Percentiles rank a stretch among this genome's conserved stretches.
Evolutionary conservation across 169 alveolate genomes (phyloP).

Genomic region (Plasmodium vinckei): DNA sequence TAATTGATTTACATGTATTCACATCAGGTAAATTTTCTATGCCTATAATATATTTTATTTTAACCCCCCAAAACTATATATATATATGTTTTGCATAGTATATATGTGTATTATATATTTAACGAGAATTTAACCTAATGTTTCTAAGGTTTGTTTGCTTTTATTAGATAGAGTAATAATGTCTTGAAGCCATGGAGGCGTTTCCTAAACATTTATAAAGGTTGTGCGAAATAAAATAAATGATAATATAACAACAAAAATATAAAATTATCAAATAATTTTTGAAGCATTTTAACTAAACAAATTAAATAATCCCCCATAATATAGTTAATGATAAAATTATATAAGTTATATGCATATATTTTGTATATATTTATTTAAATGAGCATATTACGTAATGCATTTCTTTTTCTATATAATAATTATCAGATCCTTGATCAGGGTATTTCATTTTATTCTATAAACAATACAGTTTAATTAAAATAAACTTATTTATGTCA

Average conservation of each 20-base stretch:
- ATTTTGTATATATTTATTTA: neutral
- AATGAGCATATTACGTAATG: constrained; percentile 25
- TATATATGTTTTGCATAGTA: neutral
- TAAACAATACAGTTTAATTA: neutral
- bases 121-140: constrained; percentile 34
- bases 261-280: neutral
- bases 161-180: constrained; percentile 41
- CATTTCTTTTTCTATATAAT: constrained; percentile 9
- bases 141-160: constrained; percentile 56
- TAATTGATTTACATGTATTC: constrained; percentile 30
- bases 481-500: neutral
- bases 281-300: neutral
- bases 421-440: constrained; percentile 16
- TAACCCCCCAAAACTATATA: neutral
- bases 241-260: neutral
- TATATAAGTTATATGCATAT: neutral
- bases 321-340: neutral
- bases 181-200: constrained; percentile 64
- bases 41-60: constrained; percentile 9
- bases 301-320: neutral
- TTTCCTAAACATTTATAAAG: constrained; percentile 31
- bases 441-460: constrained; percentile 48
- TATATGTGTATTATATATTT: neutral
- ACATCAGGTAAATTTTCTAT: constrained; percentile 62
- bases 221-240: neutral